Evolutionary conservation across 176 grass and related monocot genomes (phyloP), one percentile per base, ranked within the genome.

Genomic region (Elymus sibiricus): DNA sequence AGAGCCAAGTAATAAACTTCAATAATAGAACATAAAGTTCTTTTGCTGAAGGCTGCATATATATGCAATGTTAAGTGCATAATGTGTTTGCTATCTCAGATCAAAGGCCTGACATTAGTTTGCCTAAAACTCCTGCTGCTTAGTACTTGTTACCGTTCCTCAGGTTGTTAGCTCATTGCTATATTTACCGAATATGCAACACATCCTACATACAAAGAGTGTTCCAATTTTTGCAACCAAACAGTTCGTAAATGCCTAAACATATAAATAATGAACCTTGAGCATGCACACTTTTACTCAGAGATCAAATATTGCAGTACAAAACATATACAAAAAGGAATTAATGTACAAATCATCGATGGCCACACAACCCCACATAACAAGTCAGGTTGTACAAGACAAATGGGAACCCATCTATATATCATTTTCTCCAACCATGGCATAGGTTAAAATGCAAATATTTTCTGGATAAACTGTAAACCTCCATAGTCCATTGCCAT

Each of bases 41-140:
- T 84, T n/a, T 49, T 22, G 70, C 12, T 76, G 27, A 76, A 46
- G 27, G 39, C 13, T 35, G 70, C 70, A 84, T 62, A 84, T n/a
- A 63, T 58, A 83, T 74, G 42, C 35, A 12, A 58, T 83, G 69
- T 15, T 64, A 34, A 64, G 14, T 9, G 16, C 82, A 84, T 25
- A 26, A 64, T 76, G 58, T 64, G 27, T 34, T 66, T 65, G 16
- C 63, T 64, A 1, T 22, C 61, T 65, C 26, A 47, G 40, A 22
- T 1, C 1, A 2, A 81, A 51, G 62, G 62, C 27, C 77, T 81
- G 47, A 32, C 62, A 81, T 68, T 81, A 84, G 58, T 27, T 64
- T 74, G 55, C 37, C 27, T 55, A 83, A 64, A 75, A 42, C 27
- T 46, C 15, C 0, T 47, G 55, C 22, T 74, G 21, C 56, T 64